phyloP scores from a whole-genome alignment of 2,329 filamentous ascomycete genomes.

The Fusarium cicatricum region DNA sequence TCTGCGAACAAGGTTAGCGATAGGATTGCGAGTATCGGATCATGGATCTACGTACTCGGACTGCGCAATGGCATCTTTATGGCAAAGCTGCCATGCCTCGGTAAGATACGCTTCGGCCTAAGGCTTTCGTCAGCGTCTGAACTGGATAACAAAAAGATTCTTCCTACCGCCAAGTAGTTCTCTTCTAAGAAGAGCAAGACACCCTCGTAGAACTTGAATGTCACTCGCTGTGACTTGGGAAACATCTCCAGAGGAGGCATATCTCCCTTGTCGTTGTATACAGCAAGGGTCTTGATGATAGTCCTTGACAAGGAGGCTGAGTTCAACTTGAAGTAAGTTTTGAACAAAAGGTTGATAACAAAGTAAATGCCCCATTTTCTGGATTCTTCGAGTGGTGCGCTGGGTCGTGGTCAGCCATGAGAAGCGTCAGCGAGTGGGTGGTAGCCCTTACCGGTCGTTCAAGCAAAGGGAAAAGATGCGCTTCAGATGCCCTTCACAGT shows the following conservation, averaged over 20 bases:
- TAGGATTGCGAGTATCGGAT: background rate
- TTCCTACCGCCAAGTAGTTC: slow-evolving; percentile 78
- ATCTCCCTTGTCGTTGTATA: slow-evolving; percentile 74
- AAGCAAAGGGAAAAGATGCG: slow-evolving; percentile 91
- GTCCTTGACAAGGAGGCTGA: slow-evolving; percentile 90
- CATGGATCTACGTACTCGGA: slow-evolving; percentile 68
- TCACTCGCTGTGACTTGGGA: slow-evolving; percentile 89
- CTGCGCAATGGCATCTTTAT: slow-evolving; percentile 76
- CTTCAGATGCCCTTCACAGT: slow-evolving; percentile 90
- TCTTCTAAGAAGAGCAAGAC: slow-evolving; percentile 95
- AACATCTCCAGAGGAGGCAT: slow-evolving; percentile 83
- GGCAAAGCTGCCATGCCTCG: slow-evolving; percentile 83
- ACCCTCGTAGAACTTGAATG: slow-evolving; percentile 95
- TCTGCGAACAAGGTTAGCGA: slow-evolving; percentile 52
- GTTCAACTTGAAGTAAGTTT: slow-evolving; percentile 97
- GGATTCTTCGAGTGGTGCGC: slow-evolving; percentile 84
- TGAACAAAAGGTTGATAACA: slow-evolving; percentile 93
- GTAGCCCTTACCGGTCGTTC: slow-evolving; percentile 76
- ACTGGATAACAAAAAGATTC: background rate
- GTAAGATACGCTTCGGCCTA: slow-evolving; percentile 83
- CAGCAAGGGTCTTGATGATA: slow-evolving; percentile 82
- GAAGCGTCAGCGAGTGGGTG: background rate
- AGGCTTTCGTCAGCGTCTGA: slow-evolving; percentile 8
- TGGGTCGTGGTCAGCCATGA: slow-evolving; percentile 46
- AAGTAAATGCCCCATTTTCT: slow-evolving; percentile 99